A percentile compares a stretch with the other conserved stretches of the same genome.
phyloP scores from a whole-genome alignment of 2,329 filamentous ascomycete genomes.

The Daldinia sp. region DNA sequence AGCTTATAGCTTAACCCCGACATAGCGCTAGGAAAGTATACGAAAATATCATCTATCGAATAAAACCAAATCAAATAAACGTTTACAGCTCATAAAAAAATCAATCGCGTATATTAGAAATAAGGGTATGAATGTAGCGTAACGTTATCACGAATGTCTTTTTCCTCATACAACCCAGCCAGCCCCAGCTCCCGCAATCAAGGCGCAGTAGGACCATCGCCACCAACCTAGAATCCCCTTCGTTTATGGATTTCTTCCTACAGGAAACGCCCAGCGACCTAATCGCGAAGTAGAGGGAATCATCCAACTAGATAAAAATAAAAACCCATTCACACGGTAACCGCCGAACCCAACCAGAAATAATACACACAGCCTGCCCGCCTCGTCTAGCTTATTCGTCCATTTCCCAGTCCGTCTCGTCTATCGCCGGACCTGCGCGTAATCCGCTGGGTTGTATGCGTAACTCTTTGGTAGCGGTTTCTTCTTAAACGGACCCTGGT shows the following conservation, averaged over 20 bases:
- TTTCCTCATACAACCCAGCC: constrained; percentile 1
- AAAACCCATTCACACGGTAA: constrained; percentile 2
- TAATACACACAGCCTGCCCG: neutral
- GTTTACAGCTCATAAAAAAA: constrained; percentile 5
- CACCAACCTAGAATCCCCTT: neutral
- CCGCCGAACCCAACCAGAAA: constrained; percentile 8
- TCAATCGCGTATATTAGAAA: constrained; percentile 1
- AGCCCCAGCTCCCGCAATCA: neutral
- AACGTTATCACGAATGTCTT: constrained; percentile 2
- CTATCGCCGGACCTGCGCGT: constrained; percentile 38
- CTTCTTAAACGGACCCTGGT: constrained; percentile 8
- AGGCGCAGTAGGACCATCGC: neutral
- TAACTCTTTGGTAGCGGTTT: constrained; percentile 31
- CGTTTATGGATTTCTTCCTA: neutral
- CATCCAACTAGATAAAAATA: neutral
- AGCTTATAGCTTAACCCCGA: no score
- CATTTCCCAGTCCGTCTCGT: constrained; percentile 1
- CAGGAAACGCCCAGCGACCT: constrained; percentile 19
- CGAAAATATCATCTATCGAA: neutral
- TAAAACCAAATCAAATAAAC: neutral
- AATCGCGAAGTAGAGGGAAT: constrained; percentile 9
- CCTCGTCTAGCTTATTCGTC: neutral
- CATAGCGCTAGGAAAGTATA: no score
- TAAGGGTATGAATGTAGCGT: constrained; percentile 18
- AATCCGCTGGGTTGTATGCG: constrained; percentile 53